Evolutionary conservation across 352 stramenopile genomes (phyloP), one percentile per base, ranked within the genome.

Genomic region (Globisporangium acanthophoron): DNA sequence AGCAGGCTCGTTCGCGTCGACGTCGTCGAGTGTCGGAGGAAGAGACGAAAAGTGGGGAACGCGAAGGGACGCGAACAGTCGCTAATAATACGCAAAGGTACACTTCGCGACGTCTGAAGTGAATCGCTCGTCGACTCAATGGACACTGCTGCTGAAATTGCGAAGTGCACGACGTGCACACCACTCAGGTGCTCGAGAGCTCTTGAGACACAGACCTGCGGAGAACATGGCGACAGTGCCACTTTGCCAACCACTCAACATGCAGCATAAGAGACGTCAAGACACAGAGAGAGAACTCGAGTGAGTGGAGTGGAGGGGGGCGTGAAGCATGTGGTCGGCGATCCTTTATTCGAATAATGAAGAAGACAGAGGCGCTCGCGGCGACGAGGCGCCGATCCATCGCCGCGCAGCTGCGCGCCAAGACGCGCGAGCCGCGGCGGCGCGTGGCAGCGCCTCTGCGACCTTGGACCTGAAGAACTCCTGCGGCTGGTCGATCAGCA

Each of bases 401-500:
- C 29, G 21, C 33, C 20, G 50, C 54, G 46, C 68, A 59, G 60
- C 54, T 29, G 61, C 54, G 54, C 31, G 13, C 9, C n/a, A 33
- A 27, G 33, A 29, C n/a, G n/a, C 49, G 20, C 49, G 48, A 20
- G 51, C 43, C 49, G 40, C 65, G 18, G 21, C 39, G 37, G 21
- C 39, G 27, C 33, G 43, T 12, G 37, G 16, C 21, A 49, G 29
- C 41, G 51, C 43, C 48, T 35, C 60, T 61, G 60, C 64, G 65
- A 76, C 71, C 66, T 67, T 77, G 70, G 62, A 75, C 77, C 60
- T 71, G 66, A 75, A 67, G 74, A 58, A 46, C 52, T 33, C 44
- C 47, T 61, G 56, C 50, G 18, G 50, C 54, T 59, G 52, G 41
- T 40, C 52, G 58, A 48, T 52, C 29, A 59, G 51, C 60, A 61